Evolutionary conservation across 116 monocot genomes (phyloP).

Genomic region (Phalaenopsis hybrid): DNA sequence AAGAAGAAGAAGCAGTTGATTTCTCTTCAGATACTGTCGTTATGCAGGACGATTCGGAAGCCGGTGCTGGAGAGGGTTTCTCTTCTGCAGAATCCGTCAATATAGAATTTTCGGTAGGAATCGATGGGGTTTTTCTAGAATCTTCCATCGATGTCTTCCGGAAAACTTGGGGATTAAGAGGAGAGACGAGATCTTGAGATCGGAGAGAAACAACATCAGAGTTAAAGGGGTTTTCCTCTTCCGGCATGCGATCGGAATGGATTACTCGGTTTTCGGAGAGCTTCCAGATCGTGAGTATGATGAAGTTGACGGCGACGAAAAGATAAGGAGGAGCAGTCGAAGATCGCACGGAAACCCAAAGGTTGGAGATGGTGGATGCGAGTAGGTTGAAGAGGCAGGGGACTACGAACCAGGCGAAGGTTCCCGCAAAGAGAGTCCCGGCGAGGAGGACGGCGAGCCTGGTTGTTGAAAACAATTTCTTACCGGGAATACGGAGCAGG

Average conservation of each 20-base stretch:
- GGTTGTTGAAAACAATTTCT: background rate
- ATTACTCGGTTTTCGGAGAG: slow-evolving; percentile 1
- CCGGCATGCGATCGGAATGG: background rate
- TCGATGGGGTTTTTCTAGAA: background rate
- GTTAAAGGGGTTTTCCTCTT: background rate
- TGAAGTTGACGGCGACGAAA: slow-evolving; percentile 8
- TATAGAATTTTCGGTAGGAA: background rate
- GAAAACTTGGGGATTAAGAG: background rate
- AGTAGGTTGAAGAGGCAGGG: background rate
- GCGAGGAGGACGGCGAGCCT: slow-evolving; percentile 1
- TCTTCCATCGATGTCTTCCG: background rate
- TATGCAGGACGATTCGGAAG: background rate
- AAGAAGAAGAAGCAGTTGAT: slow-evolving; percentile 1
- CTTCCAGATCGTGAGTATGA: slow-evolving; percentile 8
- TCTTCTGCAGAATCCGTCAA: background rate
- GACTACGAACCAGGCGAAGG: background rate
- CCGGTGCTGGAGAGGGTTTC: background rate
- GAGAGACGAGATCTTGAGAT: slow-evolving; percentile 4
- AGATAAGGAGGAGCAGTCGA: slow-evolving; percentile 6
- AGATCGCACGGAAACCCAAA: background rate
- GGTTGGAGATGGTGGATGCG: background rate
- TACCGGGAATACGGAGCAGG: background rate
- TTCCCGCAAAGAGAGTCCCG: background rate
- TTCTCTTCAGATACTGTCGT: slow-evolving; percentile 11
- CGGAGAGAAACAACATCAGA: background rate